Percentiles rank a stretch among this genome's conserved stretches.
phyloP scores from a whole-genome alignment of 2,329 filamentous ascomycete genomes.

The Thyridium curvatum region DNA sequence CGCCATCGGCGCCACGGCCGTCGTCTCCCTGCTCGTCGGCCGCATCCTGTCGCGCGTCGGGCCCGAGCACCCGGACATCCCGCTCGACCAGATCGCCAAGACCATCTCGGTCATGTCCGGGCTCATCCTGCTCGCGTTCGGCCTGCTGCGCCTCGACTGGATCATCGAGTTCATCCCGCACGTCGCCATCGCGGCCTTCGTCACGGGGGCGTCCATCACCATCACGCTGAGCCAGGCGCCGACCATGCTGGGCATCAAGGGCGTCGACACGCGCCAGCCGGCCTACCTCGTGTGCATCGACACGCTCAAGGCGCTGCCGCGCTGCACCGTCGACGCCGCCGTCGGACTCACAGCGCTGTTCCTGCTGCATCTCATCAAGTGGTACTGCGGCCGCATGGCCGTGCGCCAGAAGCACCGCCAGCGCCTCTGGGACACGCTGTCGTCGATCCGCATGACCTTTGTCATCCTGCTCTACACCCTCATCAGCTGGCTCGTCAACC shows the following conservation, averaged over 20 bases:
- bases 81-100: conserved; percentile 33
- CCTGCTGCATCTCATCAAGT: conserved; percentile 60
- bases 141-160: conserved; percentile 40
- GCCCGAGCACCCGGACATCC: conserved; percentile 22
- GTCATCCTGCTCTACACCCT: conserved; percentile 81
- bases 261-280: conserved; percentile 36
- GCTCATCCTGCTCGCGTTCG: conserved; percentile 34
- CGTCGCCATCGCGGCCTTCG: conserved; percentile 42
- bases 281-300: conserved; percentile 39
- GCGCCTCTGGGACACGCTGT: conserved; percentile 65
- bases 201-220: conserved; percentile 43
- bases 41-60: conserved; percentile 34
- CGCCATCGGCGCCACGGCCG: conserved; percentile 60
- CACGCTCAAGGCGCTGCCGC: conserved; percentile 29
- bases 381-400: conserved; percentile 52
- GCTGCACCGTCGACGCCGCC: conserved; percentile 58
- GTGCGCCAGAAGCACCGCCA: conserved; percentile 52
- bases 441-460: conserved; percentile 69
- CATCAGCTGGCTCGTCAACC: conserved; percentile 79
- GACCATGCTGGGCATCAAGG: conserved; percentile 32
- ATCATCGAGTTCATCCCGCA: conserved; percentile 46
- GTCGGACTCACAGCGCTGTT: conserved; percentile 63
- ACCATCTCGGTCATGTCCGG: conserved; percentile 39
- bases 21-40: conserved; percentile 44
- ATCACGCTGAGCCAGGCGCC: conserved; percentile 43